Base-by-base conservation (phyloP, 1,139 yeast genomes). In the Candida sp. region DNA sequence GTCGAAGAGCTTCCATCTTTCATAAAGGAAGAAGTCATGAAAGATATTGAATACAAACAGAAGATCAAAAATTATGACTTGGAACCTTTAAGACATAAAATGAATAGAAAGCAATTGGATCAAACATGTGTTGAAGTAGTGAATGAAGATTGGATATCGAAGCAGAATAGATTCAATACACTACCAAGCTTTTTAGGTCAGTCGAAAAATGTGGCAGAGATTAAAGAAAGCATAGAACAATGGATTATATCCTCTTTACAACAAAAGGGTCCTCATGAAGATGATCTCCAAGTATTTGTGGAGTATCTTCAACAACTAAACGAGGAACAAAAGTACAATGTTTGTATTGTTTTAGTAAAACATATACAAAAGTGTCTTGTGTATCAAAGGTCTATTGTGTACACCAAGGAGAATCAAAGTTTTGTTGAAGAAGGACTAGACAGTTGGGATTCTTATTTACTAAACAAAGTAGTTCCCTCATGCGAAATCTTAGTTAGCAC, bases 191-290 rank as follows among this genome's bases (percentile, higher is more conserved):
- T 63, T 44, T 70, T 77, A 49, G 73, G 70, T 44, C 63, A 64
- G 5, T 54, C 68, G 2, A 25, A 34, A 9, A 32, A 36, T 9
- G 63, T 65, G 15, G 54, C 55, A 8, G 72, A 73, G 4, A 60
- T 82, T 35, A 62, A 66, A 32, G 33, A 45, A 1, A 55, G 71
- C 43, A 43, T 83, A 4, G 54, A 59, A 3, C 58, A 63, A 1
- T 84, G 91, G 91, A 65, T 83, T 0, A 48, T 48, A 4, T 60
- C 63, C 38, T 70, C 83, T 0, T 45, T 72, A 4, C 49, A 59
- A n/a, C 67, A 63, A 27, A 64, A 64, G 27, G 86, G 87, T 0
- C 90, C 91, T 0, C 84, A 81, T 53, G 54, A 52, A 3, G 84
- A 76, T 32, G 93, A 85, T 53, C 61, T 81, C 3, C 50, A 52